Evolutionary conservation across 306 rosid genomes (phyloP).

Genomic region (Astragalus glycyphyllos): DNA sequence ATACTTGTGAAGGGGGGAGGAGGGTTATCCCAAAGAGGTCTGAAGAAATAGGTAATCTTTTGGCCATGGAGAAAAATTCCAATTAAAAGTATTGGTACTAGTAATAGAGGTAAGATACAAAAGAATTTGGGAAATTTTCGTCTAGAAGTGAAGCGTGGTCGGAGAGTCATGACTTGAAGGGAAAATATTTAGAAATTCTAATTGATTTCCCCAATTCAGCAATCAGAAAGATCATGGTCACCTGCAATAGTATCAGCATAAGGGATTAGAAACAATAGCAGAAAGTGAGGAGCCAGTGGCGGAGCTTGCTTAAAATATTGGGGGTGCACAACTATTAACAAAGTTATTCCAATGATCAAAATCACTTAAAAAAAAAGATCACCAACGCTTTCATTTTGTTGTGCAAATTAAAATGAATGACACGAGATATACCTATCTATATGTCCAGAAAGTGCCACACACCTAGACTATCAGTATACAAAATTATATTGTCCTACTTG

Average conservation of each 20-base stretch:
- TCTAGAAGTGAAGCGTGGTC: conserved; percentile 51
- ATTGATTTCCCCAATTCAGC: conserved; percentile 46
- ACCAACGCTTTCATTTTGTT: too few relatives aligned
- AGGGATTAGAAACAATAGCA: conserved; percentile 33
- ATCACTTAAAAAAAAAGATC: too few relatives aligned
- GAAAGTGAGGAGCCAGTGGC: conserved; percentile 10
- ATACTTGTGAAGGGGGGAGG: conserved; percentile 64
- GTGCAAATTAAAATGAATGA: too few relatives aligned
- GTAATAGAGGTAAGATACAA: conserved; percentile 44
- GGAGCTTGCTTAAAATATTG: too few relatives aligned
- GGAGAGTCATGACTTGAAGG: conserved; percentile 52
- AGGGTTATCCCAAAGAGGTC: conserved; percentile 92
- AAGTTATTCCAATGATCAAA: too few relatives aligned
- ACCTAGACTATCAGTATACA: too few relatives aligned
- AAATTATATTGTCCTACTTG: too few relatives aligned
- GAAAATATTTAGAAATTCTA: conserved; percentile 26
- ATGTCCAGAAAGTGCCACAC: too few relatives aligned
- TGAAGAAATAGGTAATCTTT: conserved; percentile 74
- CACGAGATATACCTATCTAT: too few relatives aligned
- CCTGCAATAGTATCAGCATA: conserved; percentile 52
- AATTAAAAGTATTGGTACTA: conserved; percentile 57
- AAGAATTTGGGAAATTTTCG: conserved; percentile 53
- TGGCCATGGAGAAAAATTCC: conserved; percentile 54
- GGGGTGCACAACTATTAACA: too few relatives aligned
- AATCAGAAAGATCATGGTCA: conserved; percentile 46